Percentiles rank a stretch among this genome's conserved stretches.
These are phyloP conservation scores for Perkinsus marinus DNA, from an alignment of 169 alveolate genomes.

Conservation along the genomic window DNA sequence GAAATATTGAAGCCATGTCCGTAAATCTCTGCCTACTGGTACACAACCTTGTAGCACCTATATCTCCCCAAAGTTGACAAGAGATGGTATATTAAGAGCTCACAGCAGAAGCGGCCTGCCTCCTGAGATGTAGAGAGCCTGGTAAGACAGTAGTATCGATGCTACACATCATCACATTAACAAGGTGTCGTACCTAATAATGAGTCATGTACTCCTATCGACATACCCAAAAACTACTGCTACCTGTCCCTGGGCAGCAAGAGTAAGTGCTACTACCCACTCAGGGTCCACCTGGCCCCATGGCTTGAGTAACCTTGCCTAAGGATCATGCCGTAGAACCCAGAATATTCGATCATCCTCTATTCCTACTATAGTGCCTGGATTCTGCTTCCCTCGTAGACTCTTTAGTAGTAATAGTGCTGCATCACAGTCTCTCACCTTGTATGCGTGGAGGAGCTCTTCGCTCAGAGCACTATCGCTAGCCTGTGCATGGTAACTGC, in stretches of 20 bases:
- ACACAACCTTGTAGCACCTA: not conserved
- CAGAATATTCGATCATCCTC: not conserved
- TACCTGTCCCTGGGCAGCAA: not conserved
- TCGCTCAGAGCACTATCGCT: not conserved
- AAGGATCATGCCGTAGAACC: not conserved
- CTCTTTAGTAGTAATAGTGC: not conserved
- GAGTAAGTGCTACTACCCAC: not conserved
- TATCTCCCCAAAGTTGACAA: not conserved
- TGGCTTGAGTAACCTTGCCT: not conserved
- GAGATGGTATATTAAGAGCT: not conserved
- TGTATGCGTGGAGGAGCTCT: not conserved
- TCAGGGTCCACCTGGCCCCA: not conserved
- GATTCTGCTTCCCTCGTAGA: not conserved
- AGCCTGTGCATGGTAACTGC: not conserved
- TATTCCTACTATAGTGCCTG: not conserved
- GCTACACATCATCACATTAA: not conserved
- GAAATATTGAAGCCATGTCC: not conserved
- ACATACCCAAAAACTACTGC: not conserved
- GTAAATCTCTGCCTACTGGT: not conserved
- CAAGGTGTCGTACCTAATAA: not conserved
- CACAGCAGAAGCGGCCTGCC: not conserved
- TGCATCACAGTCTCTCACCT: not conserved
- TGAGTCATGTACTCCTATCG: not conserved
- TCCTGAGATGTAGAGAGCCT: not conserved
- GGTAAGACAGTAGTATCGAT: not conserved